Percentiles rank a stretch among this genome's conserved stretches.
Conservation (phyloP, 305 asterid species). For the Fraxinus ornus region DNA sequence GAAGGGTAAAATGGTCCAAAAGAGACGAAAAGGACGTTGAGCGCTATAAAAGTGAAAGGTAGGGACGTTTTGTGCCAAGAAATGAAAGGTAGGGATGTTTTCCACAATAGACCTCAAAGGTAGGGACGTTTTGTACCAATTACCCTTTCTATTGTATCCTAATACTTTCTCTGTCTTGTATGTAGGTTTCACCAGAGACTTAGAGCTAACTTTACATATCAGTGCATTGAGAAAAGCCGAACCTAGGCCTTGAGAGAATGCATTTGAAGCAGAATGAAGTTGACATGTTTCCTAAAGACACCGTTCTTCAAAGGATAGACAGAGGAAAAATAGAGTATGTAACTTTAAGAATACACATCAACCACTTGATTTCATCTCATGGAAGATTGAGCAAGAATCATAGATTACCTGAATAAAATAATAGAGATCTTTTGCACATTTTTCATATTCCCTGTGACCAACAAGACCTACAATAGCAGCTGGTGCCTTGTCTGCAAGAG, state of each 20-base stretch:
- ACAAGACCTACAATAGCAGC: constrained; percentile 88
- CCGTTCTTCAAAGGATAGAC: not conserved
- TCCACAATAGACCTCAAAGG: too few species aligned
- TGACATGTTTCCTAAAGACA: not conserved
- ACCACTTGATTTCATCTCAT: not conserved
- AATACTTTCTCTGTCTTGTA: not conserved
- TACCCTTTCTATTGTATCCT: not conserved
- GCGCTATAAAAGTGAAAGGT: too few species aligned
- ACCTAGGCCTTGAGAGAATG: not conserved
- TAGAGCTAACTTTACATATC: not conserved
- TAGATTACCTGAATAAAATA: constrained; percentile 85
- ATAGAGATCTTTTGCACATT: constrained; percentile 89
- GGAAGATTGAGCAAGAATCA: constrained; percentile 3
- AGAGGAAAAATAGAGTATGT: not conserved
- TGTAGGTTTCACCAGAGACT: not conserved
- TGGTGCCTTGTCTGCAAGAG: constrained; percentile 84
- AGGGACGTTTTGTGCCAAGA: too few species aligned
- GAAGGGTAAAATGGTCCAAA: too few species aligned
- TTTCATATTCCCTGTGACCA: constrained; percentile 89
- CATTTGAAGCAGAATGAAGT: not conserved
- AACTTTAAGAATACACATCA: not conserved
- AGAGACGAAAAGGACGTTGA: too few species aligned
- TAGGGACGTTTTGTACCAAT: too few species aligned
- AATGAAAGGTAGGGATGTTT: too few species aligned
- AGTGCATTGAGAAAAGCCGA: not conserved